These are phyloP conservation scores for Cystobasidium sp. DNA, from an alignment of 1,284 basidiomycete genomes.

Conservation along the genomic window DNA sequence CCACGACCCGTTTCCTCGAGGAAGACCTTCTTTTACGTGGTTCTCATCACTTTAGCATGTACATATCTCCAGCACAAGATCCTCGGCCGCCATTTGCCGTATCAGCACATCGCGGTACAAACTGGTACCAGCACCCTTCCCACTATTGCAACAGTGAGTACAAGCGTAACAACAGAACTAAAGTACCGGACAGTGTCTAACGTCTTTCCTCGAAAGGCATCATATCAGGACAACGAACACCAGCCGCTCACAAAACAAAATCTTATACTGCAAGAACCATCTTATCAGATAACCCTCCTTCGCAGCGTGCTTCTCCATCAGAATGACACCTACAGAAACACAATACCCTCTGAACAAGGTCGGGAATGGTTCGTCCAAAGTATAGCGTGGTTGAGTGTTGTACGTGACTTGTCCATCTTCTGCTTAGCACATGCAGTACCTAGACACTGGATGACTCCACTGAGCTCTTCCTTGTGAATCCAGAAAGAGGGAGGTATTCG, in stretches of 20 bases:
- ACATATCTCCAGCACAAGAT: background rate
- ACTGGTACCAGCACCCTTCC: background rate
- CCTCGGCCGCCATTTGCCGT: background rate
- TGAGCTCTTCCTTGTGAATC: background rate
- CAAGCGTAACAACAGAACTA: background rate
- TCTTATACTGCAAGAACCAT: slow-evolving; percentile 22
- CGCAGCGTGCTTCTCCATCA: slow-evolving; percentile 18
- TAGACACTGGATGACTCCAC: background rate
- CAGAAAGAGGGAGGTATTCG: slow-evolving; percentile 23
- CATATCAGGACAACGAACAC: background rate
- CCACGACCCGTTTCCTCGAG: background rate
- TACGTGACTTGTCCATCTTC: background rate
- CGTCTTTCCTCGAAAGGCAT: background rate
- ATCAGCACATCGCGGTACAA: background rate
- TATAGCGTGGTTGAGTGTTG: slow-evolving; percentile 27
- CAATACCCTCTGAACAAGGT: slow-evolving; percentile 9
- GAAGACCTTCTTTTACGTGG: background rate
- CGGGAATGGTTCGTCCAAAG: slow-evolving; percentile 24
- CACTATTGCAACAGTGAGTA: background rate
- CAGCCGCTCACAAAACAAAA: background rate
- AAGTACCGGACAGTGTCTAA: background rate
- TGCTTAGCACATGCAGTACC: background rate
- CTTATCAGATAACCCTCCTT: slow-evolving; percentile 26
- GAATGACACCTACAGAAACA: slow-evolving; percentile 20
- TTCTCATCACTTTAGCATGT: background rate